Conservation (phyloP, 2,329 filamentous ascomycete species). For the Davidsoniella australis region DNA sequence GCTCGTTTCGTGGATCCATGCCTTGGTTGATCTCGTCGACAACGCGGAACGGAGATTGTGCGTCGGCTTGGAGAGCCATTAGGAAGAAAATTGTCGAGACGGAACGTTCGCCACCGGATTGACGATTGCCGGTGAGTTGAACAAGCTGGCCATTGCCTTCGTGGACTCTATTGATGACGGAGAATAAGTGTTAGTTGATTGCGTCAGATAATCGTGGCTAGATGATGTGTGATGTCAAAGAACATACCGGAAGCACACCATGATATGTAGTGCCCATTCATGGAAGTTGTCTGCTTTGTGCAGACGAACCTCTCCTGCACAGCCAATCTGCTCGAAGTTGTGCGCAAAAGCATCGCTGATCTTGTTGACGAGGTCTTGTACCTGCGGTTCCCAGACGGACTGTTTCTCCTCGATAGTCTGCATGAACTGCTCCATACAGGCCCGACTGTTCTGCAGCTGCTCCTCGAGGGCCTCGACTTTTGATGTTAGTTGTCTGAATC, state of each 20-base stretch:
- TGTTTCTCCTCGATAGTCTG: slow-evolving; percentile 48
- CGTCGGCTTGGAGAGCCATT: slow-evolving; percentile 89
- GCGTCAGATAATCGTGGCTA: neutral
- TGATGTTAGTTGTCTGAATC: slow-evolving; percentile 56
- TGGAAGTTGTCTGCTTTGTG: slow-evolving; percentile 90
- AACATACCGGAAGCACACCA: slow-evolving; percentile 77
- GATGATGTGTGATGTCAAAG: neutral
- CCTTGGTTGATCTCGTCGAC: slow-evolving; percentile 99
- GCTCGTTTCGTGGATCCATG: slow-evolving; percentile 97
- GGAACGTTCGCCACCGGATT: slow-evolving; percentile 89
- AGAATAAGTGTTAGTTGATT: slow-evolving; percentile 11
- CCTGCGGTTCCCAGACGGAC: slow-evolving; percentile 61
- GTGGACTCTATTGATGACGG: slow-evolving; percentile 4
- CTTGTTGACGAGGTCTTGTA: slow-evolving; percentile 59
- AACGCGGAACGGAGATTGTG: slow-evolving; percentile 87
- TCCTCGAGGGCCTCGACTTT: slow-evolving; percentile 50
- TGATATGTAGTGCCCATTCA: slow-evolving; percentile 82
- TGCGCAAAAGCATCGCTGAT: slow-evolving; percentile 86
- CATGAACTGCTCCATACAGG: slow-evolving; percentile 36
- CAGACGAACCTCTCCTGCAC: slow-evolving; percentile 75
- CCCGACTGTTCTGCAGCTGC: slow-evolving; percentile 36
- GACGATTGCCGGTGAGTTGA: slow-evolving; percentile 67
- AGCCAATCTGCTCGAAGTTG: slow-evolving; percentile 88
- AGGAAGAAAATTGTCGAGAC: slow-evolving; percentile 98
- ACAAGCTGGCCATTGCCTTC: slow-evolving; percentile 13